Base-by-base conservation (phyloP, 192 early-diverging fungal genomes). In the Rhizoclosmatium sp. region DNA sequence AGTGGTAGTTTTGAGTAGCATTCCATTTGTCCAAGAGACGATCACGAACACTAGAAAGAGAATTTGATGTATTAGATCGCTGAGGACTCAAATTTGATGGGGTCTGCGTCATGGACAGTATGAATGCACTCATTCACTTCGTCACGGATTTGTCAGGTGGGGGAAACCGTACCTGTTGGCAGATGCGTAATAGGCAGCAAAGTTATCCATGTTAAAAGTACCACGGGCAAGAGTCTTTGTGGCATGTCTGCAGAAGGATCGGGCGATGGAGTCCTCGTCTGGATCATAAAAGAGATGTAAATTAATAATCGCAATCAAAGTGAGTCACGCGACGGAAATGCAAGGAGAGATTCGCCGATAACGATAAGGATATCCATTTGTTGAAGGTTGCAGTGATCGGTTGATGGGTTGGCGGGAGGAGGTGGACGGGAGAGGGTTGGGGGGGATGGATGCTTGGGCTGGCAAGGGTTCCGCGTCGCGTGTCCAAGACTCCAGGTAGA, bases 1-100 rank as follows among this genome's bases (percentile, higher is more conserved):
- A 93, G 85, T 93, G 88, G 83, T 84, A 85, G 85, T 96, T 94
- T 82, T 98, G 96, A 45, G 98, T 98, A 65, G 89, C 82, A 84
- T 99, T 98, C 98, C 98, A 99, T 49, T 89, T 85, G 78, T 97
- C 92, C 76, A 98, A 90, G 72, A 99, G 91, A 41, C 91, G 92
- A 84, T 99, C 98, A 73, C 96, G 96, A 77, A 96, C 93, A 67
- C 91, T 93, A 40, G 49, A n/a, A 44, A 76, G 62, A 71, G 31
- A 19, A 40, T 78, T 44, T 0, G 23, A n/a, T 61, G 14, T 1
- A 4, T 45, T n/a, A 69, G 71, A 64, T 90, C n/a, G 31, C 31
- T 31, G 31, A 31, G 31, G 31, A 31, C 0, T 31, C 31, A 31
- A 31, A 31, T 31, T 31, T 31, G 31, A 31, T 31, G 31, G 31